A percentile compares a stretch with the other conserved stretches of the same genome.
Conservation (phyloP, 2,329 filamentous ascomycete genomes). For the Didymella pinodella region DNA sequence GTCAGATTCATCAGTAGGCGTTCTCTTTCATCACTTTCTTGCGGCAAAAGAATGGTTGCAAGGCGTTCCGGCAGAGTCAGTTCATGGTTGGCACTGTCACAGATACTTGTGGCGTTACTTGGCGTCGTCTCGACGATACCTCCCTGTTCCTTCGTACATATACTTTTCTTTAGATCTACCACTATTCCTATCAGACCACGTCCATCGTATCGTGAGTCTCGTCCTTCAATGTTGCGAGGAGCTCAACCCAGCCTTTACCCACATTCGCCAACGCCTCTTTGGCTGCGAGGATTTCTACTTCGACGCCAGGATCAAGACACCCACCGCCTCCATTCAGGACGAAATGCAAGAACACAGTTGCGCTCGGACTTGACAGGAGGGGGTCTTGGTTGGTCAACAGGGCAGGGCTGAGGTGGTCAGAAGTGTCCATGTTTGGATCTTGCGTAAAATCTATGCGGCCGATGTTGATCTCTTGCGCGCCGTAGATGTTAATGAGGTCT, state of each 20-base stretch:
- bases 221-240: neutral
- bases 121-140: neutral
- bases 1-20: slow-evolving; percentile 40
- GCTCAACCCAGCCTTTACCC: neutral
- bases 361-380: neutral
- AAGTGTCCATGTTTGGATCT: neutral
- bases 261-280: neutral
- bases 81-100: neutral
- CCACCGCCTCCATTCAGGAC: neutral
- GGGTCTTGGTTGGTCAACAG: neutral
- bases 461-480: neutral
- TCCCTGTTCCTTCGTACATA: neutral
- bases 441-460: neutral
- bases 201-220: neutral
- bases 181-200: neutral
- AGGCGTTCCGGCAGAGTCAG: slow-evolving; percentile 2
- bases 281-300: neutral
- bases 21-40: neutral
- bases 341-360: neutral
- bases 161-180: neutral
- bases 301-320: neutral
- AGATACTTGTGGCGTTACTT: slow-evolving; percentile 5
- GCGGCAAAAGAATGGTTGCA: slow-evolving; percentile 8
- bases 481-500: neutral
- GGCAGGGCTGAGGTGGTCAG: neutral